Base-by-base conservation (phyloP, 2,329 filamentous ascomycete genomes). In the Beauveria pseudobassiana region DNA sequence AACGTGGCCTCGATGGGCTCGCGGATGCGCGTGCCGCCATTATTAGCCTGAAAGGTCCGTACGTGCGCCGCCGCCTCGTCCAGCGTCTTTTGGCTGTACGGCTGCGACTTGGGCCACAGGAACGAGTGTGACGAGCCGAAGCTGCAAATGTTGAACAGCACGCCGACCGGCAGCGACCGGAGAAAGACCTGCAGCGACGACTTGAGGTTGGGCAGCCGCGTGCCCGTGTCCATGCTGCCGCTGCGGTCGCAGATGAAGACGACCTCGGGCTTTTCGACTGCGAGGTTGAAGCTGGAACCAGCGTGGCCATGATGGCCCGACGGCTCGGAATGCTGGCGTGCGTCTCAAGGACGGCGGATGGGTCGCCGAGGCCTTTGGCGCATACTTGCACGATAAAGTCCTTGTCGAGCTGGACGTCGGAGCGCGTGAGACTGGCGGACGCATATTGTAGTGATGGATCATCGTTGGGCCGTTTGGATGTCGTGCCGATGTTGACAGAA, bases 171-270 rank as follows among this genome's bases (percentile, higher is more conserved):
- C 2, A 90, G 74, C 0, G 85, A 88, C 69, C 87, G 87, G 62
- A 89, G 74, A 66, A 89, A 89, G 24, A 89, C 75, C 5, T 81
- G 78, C 24, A 89, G 75, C 0, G 1, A 78, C 73, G 26, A 78
- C 74, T 38, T 38, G 3, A 87, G 76, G 38, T 84, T 79, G 0
- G 66, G 64, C 1, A 88, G 87, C 45, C 80, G 82, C 0, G 71
- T 68, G 1, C 50, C 40, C 2, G 70, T 70, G 0, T 48, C 28
- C 87, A 89, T 89, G 63, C 86, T 89, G 0, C 87, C 87, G 61
- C 86, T 89, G 57, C 87, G 81, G 69, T 92, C 89, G 61, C 86
- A 87, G 5, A 92, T 75, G 65, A 92, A 91, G 20, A 91, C 82
- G 24, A 92, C 80, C 69, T 92, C 88, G 3, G 78, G 77, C 59